phyloP scores from a whole-genome alignment of 371 early-diverging fungal species.

The Lichtheimia ramosa region DNA sequence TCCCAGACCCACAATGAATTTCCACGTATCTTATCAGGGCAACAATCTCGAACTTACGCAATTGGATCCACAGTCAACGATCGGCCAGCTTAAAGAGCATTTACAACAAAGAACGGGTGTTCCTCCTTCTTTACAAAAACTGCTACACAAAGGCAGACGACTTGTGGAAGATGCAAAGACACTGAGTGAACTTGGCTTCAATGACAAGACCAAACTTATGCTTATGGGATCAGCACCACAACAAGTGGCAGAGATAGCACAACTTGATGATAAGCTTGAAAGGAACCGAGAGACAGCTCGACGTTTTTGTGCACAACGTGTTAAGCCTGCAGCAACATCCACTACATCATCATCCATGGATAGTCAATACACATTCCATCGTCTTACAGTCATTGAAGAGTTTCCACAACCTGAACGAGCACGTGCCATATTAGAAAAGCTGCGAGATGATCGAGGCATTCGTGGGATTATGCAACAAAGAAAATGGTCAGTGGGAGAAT shows the following conservation, averaged over 20 bases:
- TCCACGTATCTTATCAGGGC: slow-evolving; percentile 51
- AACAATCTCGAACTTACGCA: slow-evolving; percentile 20
- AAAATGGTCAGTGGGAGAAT: slow-evolving; percentile 74
- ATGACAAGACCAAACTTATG: slow-evolving; percentile 42
- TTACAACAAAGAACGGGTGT: slow-evolving; percentile 40
- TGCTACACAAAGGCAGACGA: slow-evolving; percentile 53
- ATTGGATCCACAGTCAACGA: slow-evolving; percentile 25
- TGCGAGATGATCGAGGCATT: slow-evolving; percentile 75
- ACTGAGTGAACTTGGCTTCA: slow-evolving; percentile 16
- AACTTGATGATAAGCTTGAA: slow-evolving; percentile 31
- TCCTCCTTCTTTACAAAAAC: slow-evolving; percentile 43
- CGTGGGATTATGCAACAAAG: slow-evolving; percentile 72
- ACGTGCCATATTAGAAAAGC: slow-evolving; percentile 59
- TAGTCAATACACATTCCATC: slow-evolving; percentile 66
- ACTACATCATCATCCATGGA: not conserved
- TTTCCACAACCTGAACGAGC: slow-evolving; percentile 67
- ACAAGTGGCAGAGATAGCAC: slow-evolving; percentile 43
- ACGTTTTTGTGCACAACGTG: not conserved
- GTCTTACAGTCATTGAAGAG: slow-evolving; percentile 62
- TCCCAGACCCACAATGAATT: slow-evolving; percentile 6
- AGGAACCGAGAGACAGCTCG: not conserved
- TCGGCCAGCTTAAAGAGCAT: slow-evolving; percentile 32
- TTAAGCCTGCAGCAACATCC: slow-evolving; percentile 9
- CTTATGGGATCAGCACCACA: slow-evolving; percentile 55
- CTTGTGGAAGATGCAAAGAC: slow-evolving; percentile 24